Evolutionary conservation across 768 basidiomycete species (phyloP).

Genomic region (Porpolomopsis calyptriformis): DNA sequence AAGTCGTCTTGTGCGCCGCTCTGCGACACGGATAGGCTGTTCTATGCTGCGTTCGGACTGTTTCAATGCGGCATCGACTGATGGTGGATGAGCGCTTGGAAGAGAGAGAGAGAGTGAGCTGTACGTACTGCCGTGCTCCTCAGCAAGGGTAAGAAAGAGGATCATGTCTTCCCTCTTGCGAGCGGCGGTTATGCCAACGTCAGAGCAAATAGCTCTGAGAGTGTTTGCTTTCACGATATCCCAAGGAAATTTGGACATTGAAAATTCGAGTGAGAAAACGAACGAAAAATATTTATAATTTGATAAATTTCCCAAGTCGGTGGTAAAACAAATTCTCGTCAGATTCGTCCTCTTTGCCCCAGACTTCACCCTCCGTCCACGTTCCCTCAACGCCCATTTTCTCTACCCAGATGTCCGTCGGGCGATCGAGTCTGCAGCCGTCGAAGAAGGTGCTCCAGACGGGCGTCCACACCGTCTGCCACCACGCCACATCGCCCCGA

Average conservation of each 20-base stretch:
- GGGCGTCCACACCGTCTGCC: slow-evolving; percentile 68
- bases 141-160: not conserved
- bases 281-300: slow-evolving; percentile 14
- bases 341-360: slow-evolving; percentile 40
- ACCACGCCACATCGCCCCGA: slow-evolving; percentile 46
- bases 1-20: not conserved
- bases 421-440: slow-evolving; percentile 55
- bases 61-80: slow-evolving; percentile 2
- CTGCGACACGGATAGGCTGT: not conserved
- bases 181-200: not conserved
- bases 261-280: not conserved
- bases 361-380: slow-evolving; percentile 40
- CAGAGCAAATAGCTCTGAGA: not conserved
- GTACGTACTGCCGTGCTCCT: not conserved
- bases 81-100: not conserved
- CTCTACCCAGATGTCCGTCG: slow-evolving; percentile 39
- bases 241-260: slow-evolving; percentile 6
- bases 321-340: slow-evolving; percentile 56
- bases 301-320: slow-evolving; percentile 45
- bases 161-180: slow-evolving; percentile 3
- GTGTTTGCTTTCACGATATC: slow-evolving; percentile 5
- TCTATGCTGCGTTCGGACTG: too few relatives aligned
- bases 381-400: slow-evolving; percentile 25
- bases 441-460: slow-evolving; percentile 51
- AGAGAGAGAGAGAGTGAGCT: not conserved